Evolutionary conservation across 1,284 basidiomycete species (phyloP), one percentile per base, ranked within the genome.

Genomic region (Ceratobasidium papillatum): DNA sequence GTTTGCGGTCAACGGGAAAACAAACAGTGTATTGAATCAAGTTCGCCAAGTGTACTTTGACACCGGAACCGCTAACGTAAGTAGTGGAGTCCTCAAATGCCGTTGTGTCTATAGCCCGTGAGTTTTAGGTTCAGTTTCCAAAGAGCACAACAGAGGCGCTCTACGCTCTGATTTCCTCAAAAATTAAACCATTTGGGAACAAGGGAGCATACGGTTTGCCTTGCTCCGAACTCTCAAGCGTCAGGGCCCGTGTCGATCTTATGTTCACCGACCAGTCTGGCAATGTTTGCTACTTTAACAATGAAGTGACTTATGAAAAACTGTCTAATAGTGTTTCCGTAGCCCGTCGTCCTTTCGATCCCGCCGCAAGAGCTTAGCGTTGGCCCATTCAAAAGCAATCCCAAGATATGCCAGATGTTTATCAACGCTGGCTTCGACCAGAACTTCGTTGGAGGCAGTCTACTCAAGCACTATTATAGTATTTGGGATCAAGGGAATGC

Each of bases 391-490:
- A 56, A 41, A 12, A 43, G 38, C 30, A 62, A 74, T 34, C 32
- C 27, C 17, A 56, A 43, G 22, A 62, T 74, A 25, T 74, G 72
- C 27, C 72, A 74, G 27, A 74, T 61, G 36, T 58, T 88, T 51
- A 87, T 89, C 81, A 88, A 88, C 76, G 86, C 86, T 14, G 84
- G 85, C 75, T 86, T 87, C 79, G 84, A 84, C 3, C 80, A 86
- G 66, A 82, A 84, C 63, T 81, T 88, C 56, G 84, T 88, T 43
- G 87, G 87, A 14, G 87, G 84, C 30, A 86, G 85, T 76, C 75
- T 88, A 64, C 80, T 88, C 75, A 87, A 88, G 80, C 87, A 88
- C 78, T 88, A 87, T 76, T 88, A 87, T 78, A 87, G 84, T 76
- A 84, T 87, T 19, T 88, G 85, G 86, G 87, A 88, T 49, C 68